These are phyloP conservation scores for Colletotrichum sp. DNA, from an alignment of 2,329 filamentous ascomycete species.

Conservation along the genomic window DNA sequence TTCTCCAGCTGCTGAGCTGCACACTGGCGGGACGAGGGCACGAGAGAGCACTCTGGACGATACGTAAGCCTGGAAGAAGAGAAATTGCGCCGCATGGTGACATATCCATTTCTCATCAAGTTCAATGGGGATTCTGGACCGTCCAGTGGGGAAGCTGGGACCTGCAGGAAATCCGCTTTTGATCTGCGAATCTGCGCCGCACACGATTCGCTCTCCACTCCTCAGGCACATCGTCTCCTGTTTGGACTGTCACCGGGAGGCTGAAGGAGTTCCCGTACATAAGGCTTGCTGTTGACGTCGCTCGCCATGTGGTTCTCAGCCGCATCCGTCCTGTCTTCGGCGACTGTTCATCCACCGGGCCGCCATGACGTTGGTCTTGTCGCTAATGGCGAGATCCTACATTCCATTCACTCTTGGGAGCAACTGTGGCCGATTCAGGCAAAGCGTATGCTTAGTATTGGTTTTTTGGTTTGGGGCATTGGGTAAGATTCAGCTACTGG, in stretches of 20 bases:
- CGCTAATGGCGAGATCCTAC: neutral
- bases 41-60: neutral
- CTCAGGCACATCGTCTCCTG: neutral
- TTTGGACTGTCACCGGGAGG: neutral
- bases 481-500: neutral
- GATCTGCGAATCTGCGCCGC: slow-evolving; percentile 15
- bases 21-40: neutral
- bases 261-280: neutral
- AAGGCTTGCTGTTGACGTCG: neutral
- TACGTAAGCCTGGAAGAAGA: neutral
- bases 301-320: neutral
- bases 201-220: slow-evolving; percentile 12
- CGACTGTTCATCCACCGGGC: neutral
- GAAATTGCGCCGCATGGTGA: neutral
- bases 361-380: neutral
- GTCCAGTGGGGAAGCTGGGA: slow-evolving; percentile 7
- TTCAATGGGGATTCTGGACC: neutral
- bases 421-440: neutral
- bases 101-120: neutral
- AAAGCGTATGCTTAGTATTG: neutral
- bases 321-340: neutral
- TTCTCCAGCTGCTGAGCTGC: neutral
- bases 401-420: neutral
- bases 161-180: slow-evolving; percentile 18
- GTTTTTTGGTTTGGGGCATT: neutral